Percentiles rank a stretch among this genome's conserved stretches.
These are phyloP conservation scores for Blepharisma stoltei DNA, from an alignment of 73 alveolate species.

Conservation along the genomic window DNA sequence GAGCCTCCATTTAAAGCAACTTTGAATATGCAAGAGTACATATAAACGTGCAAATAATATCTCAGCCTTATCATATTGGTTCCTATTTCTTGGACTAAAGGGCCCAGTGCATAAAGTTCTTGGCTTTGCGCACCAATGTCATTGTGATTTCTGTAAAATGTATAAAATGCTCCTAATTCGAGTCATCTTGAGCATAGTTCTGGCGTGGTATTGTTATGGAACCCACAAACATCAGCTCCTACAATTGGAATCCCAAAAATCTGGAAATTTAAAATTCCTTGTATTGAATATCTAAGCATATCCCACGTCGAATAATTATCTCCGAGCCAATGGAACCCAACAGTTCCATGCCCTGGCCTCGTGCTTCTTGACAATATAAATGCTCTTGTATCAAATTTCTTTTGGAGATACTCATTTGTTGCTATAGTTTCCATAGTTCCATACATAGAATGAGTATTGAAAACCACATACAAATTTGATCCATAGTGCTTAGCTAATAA, in stretches of 20 bases:
- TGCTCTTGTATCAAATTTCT: slow-evolving; percentile 59
- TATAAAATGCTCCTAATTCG: slow-evolving; percentile 91
- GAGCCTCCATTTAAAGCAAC: too few relatives aligned
- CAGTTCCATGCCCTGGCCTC: slow-evolving; percentile 92
- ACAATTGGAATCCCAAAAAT: slow-evolving; percentile 91
- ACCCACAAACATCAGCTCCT: slow-evolving; percentile 98
- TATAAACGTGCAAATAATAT: too few relatives aligned
- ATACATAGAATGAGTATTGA: slow-evolving; percentile 73
- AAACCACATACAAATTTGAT: slow-evolving; percentile 65
- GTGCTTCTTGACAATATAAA: slow-evolving; percentile 87
- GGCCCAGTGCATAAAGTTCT: slow-evolving; percentile 36
- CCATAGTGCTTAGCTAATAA: slow-evolving; percentile 61
- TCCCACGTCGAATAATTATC: slow-evolving; percentile 88
- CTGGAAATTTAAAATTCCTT: slow-evolving; percentile 67
- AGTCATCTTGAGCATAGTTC: slow-evolving; percentile 97
- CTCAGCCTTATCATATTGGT: too few relatives aligned
- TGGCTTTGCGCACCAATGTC: slow-evolving; percentile 47
- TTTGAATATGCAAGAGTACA: too few relatives aligned
- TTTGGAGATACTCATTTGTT: slow-evolving; percentile 64
- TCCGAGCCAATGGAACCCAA: slow-evolving; percentile 97
- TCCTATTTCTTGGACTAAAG: too few relatives aligned
- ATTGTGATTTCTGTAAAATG: slow-evolving; percentile 96
- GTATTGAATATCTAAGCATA: slow-evolving; percentile 58
- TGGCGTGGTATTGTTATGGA: slow-evolving; percentile 79
- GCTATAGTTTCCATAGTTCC: slow-evolving; percentile 75